These are phyloP conservation scores for Vicia sativa DNA, from an alignment of 306 rosid species.

Conservation along the genomic window DNA sequence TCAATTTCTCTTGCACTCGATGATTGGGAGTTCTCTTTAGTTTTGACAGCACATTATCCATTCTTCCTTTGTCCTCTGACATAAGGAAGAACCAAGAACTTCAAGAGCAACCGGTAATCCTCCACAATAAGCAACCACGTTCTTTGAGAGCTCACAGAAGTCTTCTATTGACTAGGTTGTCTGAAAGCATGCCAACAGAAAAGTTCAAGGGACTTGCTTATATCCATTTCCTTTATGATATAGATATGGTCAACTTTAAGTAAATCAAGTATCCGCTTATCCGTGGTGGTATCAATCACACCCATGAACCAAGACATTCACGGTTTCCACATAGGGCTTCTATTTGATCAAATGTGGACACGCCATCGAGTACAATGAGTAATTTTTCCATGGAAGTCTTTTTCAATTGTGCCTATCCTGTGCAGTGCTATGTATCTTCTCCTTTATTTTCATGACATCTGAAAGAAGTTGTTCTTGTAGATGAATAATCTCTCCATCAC, in stretches of 20 bases:
- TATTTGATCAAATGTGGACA: neutral
- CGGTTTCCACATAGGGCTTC: neutral
- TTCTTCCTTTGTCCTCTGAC: constrained; percentile 3
- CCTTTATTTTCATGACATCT: neutral
- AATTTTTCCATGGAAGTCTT: too few relatives aligned
- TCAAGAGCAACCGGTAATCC: constrained; percentile 53
- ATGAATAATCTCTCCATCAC: neutral
- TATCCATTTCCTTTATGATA: constrained; percentile 6
- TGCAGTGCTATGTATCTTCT: neutral
- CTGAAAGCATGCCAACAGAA: constrained; percentile 44
- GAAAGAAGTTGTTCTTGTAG: constrained; percentile 30
- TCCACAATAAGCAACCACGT: constrained; percentile 24
- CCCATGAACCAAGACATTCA: neutral
- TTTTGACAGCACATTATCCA: constrained; percentile 43
- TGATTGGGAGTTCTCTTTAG: constrained; percentile 34
- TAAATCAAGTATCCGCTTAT: constrained; percentile 19
- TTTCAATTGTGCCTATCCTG: too few relatives aligned
- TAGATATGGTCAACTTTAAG: neutral
- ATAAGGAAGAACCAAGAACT: constrained; percentile 45
- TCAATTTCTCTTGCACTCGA: constrained; percentile 33
- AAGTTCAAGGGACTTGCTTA: constrained; percentile 35
- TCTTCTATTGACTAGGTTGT: neutral
- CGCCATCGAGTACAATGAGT: constrained; percentile 33
- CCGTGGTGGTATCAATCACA: constrained; percentile 40
- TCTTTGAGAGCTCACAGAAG: constrained; percentile 17